A percentile compares a stretch with the other conserved stretches of the same genome.
Evolutionary conservation across 768 basidiomycete species (phyloP).

Genomic region (Trametopsis cervina): DNA sequence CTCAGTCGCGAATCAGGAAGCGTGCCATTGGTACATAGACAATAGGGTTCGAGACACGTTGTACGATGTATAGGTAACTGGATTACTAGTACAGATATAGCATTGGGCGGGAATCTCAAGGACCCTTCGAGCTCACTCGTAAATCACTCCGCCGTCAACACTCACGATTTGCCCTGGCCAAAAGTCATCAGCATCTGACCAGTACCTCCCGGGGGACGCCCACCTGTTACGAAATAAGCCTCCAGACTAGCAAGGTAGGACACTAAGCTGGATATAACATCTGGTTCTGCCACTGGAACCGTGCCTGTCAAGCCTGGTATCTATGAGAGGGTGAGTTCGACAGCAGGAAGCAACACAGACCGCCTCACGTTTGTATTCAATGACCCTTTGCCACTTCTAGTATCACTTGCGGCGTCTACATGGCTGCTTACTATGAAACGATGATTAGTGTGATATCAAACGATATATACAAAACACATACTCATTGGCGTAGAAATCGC

Average conservation of each 20-base stretch:
- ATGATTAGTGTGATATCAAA: background rate
- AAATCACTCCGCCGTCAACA: background rate
- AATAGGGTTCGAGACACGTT: too few relatives aligned
- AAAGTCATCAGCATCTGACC: background rate
- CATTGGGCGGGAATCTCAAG: too few relatives aligned
- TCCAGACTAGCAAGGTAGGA: slow-evolving; percentile 16
- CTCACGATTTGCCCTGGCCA: background rate
- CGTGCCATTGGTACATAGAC: too few relatives aligned
- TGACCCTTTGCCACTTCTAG: slow-evolving; percentile 1
- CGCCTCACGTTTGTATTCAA: background rate
- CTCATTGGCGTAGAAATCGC: slow-evolving; percentile 17
- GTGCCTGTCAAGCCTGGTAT: background rate
- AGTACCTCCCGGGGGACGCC: background rate
- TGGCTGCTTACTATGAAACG: background rate
- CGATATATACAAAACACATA: slow-evolving; percentile 3
- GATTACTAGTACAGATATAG: too few relatives aligned
- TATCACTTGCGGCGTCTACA: slow-evolving; percentile 5
- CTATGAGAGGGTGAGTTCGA: background rate
- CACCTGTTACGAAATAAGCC: slow-evolving; percentile 14
- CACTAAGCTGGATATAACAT: slow-evolving; percentile 13
- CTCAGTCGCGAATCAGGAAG: too few relatives aligned
- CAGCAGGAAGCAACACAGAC: background rate
- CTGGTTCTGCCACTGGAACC: background rate
- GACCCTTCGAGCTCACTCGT: too few relatives aligned
- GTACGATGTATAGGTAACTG: too few relatives aligned